A percentile compares a stretch with the other conserved stretches of the same genome.
Conservation (phyloP, 176 grass and related monocot genomes). For the Stipa capillata region DNA sequence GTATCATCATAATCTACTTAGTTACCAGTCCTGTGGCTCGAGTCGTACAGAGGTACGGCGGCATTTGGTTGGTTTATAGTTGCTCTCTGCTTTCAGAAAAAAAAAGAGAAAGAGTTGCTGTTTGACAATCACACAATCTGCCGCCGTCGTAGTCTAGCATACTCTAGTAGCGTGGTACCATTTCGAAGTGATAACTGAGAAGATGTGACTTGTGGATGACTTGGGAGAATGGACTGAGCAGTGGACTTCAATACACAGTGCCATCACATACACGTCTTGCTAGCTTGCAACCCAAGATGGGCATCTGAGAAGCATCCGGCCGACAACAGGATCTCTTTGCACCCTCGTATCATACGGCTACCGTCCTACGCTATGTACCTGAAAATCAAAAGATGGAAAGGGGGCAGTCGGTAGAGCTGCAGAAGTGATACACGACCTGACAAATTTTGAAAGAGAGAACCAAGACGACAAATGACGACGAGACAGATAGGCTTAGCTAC, state of each 20-base stretch:
- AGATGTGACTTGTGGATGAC: neutral
- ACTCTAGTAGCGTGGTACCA: neutral
- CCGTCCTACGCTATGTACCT: neutral
- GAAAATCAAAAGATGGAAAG: neutral
- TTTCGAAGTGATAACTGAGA: neutral
- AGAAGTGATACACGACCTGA: slow-evolving; percentile 23
- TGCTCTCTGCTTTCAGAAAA: too few species aligned
- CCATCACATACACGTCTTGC: too few species aligned
- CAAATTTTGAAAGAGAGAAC: neutral
- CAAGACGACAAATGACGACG: neutral
- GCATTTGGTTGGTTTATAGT: neutral
- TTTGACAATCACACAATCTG: neutral
- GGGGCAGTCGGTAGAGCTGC: neutral
- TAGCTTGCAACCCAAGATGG: too few species aligned
- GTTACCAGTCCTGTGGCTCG: too few species aligned
- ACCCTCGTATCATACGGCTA: neutral
- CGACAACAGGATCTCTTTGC: neutral
- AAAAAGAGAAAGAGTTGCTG: too few species aligned
- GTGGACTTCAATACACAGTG: neutral
- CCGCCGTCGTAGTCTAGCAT: neutral
- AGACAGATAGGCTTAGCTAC: neutral
- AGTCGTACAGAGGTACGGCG: neutral
- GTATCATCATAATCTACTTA: too few species aligned
- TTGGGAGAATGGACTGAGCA: neutral
- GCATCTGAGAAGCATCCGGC: neutral